phyloP scores from a whole-genome alignment of 805 yeast genomes.

The Wickerhamomyces sydowiorum region DNA sequence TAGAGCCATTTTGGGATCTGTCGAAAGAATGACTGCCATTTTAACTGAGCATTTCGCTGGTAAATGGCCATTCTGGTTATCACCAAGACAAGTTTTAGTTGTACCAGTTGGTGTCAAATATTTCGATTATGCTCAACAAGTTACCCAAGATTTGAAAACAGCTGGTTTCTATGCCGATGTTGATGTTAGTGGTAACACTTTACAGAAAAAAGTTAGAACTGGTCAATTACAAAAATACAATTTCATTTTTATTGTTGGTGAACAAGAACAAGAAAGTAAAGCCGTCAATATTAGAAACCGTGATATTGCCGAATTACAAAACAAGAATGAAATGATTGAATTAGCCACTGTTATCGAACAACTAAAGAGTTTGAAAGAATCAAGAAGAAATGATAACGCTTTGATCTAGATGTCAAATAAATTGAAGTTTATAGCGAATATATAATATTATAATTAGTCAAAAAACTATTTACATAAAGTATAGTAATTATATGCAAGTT shows the following conservation, averaged over 20 bases:
- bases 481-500: neutral
- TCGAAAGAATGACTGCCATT: conserved; percentile 98
- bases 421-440: neutral
- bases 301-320: conserved; percentile 89
- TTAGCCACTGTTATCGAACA: conserved; percentile 69
- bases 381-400: conserved; percentile 69
- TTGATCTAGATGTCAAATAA: conserved; percentile 11
- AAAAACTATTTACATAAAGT: neutral
- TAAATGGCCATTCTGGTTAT: conserved; percentile 99
- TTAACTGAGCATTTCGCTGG: conserved; percentile 98
- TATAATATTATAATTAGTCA: neutral
- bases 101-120: conserved; percentile 96
- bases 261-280: conserved; percentile 72
- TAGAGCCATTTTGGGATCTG: conserved; percentile 97
- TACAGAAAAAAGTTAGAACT: conserved; percentile 96
- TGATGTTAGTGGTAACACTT: conserved; percentile 90
- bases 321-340: conserved; percentile 78
- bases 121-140: conserved; percentile 82
- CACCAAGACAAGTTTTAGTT: conserved; percentile 97
- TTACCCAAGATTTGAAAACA: conserved; percentile 60
- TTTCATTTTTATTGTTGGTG: conserved; percentile 96
- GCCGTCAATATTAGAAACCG: conserved; percentile 95
- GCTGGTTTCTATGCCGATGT: conserved; percentile 89
- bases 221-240: conserved; percentile 94
- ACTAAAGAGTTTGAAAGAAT: conserved; percentile 60